Conservation (phyloP, 163 green algal genomes). For the Smithsoniella earleae region DNA sequence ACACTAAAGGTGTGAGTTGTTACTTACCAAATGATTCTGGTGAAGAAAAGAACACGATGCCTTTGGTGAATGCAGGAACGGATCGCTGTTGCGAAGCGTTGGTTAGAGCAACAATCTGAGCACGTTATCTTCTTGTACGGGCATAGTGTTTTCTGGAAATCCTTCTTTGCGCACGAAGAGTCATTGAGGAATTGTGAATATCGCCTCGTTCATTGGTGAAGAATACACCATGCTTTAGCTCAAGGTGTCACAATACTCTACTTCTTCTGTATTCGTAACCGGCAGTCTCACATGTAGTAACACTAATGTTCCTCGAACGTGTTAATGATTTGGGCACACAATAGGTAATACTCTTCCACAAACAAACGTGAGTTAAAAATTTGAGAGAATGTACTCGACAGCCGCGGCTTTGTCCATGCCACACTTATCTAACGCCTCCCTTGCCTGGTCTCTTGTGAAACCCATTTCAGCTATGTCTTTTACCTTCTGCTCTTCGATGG, state of each 20-base stretch:
- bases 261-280: background rate
- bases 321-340: background rate
- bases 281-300: background rate
- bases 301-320: background rate
- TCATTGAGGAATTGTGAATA: slow-evolving; percentile 24
- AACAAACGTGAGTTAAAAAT: background rate
- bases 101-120: slow-evolving; percentile 15
- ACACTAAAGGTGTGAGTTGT: background rate
- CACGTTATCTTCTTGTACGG: slow-evolving; percentile 7
- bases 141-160: slow-evolving; percentile 23
- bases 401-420: slow-evolving; percentile 65
- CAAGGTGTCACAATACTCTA: background rate
- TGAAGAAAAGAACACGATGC: background rate
- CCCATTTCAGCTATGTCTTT: slow-evolving; percentile 70
- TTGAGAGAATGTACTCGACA: slow-evolving; percentile 45
- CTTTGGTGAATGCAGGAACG: slow-evolving; percentile 12
- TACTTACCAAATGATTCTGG: background rate
- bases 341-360: too few species aligned
- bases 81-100: slow-evolving; percentile 7
- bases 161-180: slow-evolving; percentile 25
- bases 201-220: slow-evolving; percentile 17
- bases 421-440: slow-evolving; percentile 45
- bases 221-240: background rate
- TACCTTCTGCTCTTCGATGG: slow-evolving; percentile 41
- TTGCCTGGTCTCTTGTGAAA: slow-evolving; percentile 49